Evolutionary conservation across 768 basidiomycete genomes (phyloP).

Genomic region (Panus rudis): DNA sequence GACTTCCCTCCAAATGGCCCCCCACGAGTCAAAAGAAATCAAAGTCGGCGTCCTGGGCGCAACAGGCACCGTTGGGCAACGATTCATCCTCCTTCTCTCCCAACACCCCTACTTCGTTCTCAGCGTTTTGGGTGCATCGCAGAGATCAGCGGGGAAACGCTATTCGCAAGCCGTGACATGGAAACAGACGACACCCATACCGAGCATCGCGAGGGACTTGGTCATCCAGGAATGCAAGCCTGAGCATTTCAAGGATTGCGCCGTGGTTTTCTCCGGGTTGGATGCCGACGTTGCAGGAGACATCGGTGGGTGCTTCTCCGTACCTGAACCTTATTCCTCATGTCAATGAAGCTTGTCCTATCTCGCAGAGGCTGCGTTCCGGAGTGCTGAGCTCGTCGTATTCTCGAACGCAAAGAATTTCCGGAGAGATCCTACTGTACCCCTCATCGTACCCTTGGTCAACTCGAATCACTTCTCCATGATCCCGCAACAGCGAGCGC

Average conservation of each 20-base stretch:
- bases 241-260: conserved; percentile 71
- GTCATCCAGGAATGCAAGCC: conserved; percentile 73
- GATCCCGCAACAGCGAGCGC: conserved; percentile 71
- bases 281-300: conserved; percentile 94
- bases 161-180: conserved; percentile 73
- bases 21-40: too few relatives aligned
- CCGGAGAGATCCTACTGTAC: conserved; percentile 85
- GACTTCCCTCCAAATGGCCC: too few relatives aligned
- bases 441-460: conserved; percentile 93
- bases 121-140: conserved; percentile 82
- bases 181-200: conserved; percentile 84
- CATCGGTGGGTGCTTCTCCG: conserved; percentile 56
- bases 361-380: conserved; percentile 71
- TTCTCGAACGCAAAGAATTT: conserved; percentile 99
- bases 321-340: conserved; percentile 5
- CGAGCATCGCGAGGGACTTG: conserved; percentile 51
- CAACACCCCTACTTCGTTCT: conserved; percentile 87
- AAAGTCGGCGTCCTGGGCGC: conserved; percentile 80
- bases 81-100: conserved; percentile 85
- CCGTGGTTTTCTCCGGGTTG: conserved; percentile 90
- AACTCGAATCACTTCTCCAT: conserved; percentile 84
- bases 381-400: conserved; percentile 80
- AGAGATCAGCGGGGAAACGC: conserved; percentile 76
- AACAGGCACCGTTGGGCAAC: conserved; percentile 92
- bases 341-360: conserved; percentile 3